Percentiles rank a stretch among this genome's conserved stretches.
These are phyloP conservation scores for Tetracladium marchalianum DNA, from an alignment of 495 filamentous ascomycete genomes.

Conservation along the genomic window DNA sequence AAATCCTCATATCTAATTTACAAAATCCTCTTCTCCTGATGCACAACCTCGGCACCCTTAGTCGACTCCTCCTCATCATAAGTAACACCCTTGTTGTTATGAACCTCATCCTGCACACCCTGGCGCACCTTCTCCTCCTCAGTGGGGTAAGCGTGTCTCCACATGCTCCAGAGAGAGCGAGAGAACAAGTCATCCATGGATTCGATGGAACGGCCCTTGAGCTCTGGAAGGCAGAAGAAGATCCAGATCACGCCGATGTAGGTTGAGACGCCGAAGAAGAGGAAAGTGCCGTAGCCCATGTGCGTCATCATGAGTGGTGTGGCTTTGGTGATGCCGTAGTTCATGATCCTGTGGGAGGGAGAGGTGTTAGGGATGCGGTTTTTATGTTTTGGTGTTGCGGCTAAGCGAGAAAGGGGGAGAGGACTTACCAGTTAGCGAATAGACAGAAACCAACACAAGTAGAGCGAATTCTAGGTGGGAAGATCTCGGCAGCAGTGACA, in stretches of 20 bases:
- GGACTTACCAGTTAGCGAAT: too few species aligned
- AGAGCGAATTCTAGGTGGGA: conserved; percentile 49
- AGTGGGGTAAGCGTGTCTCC: neutral
- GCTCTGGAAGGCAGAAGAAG: conserved; percentile 59
- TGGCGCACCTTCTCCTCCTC: conserved; percentile 1
- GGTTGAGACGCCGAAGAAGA: conserved; percentile 56
- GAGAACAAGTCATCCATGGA: conserved; percentile 59
- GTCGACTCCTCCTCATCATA: neutral
- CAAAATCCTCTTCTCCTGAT: neutral
- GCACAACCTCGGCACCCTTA: neutral
- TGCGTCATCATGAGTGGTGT: conserved; percentile 7
- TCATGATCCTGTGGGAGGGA: conserved; percentile 3
- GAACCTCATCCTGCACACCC: neutral
- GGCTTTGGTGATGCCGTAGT: neutral
- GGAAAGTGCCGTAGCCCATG: conserved; percentile 42
- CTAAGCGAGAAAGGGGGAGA: too few species aligned
- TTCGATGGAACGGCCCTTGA: conserved; percentile 50
- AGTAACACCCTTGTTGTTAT: neutral
- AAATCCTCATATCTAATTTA: too few species aligned
- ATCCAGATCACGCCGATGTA: conserved; percentile 44
- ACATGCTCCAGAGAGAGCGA: conserved; percentile 40
- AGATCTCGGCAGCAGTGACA: conserved; percentile 62
- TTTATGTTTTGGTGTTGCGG: too few species aligned
- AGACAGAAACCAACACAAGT: neutral
- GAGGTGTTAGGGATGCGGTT: too few species aligned